Evolutionary conservation across 2,329 filamentous ascomycete genomes (phyloP), one percentile per base, ranked within the genome.

Genomic region (Ambrosiella xylebori): DNA sequence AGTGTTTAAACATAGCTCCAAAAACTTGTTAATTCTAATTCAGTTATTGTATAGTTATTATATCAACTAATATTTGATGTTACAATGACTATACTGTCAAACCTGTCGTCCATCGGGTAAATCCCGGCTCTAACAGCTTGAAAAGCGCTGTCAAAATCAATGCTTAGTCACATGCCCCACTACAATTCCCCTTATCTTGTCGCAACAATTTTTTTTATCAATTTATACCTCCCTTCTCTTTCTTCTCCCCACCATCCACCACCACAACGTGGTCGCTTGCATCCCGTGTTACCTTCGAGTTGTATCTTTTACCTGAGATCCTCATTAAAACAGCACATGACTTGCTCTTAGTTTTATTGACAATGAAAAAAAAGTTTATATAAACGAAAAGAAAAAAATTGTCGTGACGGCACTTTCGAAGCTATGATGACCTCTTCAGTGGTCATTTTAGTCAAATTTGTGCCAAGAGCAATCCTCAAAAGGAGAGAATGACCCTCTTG

Each of bases 391-490:
- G 27, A 27, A 27, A 27, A 56, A 47, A 11, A 52, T 13, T 27
- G 36, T 52, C 7, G 39, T 17, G 27, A 58, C 62, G 86, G 87
- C 86, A 83, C 86, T 86, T 86, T 93, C 87, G 87, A 93, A 93
- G 87, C 87, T 89, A 88, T 86, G 73, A 76, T 76, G 83, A 77
- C 71, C 76, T 75, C 69, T 76, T 70, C 78, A 70, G 79, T 88
- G 83, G 80, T 84, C 82, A 79, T 75, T 68, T 86, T 77, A 88
- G 86, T 91, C 87, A 91, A 90, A 82, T 82, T 81, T 85, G 72
- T 79, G 86, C 86, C 87, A 80, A 91, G 75, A 91, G 68, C 68
- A 75, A 77, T 85, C 57, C 58, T 57, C 54, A 45, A 41, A 60
- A 58, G 50, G 52, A 54, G 60, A 56, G 60, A 82, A 82, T 76